Evolutionary conservation across 2,329 filamentous ascomycete genomes (phyloP).

Genomic region (Cadophora gregata): DNA sequence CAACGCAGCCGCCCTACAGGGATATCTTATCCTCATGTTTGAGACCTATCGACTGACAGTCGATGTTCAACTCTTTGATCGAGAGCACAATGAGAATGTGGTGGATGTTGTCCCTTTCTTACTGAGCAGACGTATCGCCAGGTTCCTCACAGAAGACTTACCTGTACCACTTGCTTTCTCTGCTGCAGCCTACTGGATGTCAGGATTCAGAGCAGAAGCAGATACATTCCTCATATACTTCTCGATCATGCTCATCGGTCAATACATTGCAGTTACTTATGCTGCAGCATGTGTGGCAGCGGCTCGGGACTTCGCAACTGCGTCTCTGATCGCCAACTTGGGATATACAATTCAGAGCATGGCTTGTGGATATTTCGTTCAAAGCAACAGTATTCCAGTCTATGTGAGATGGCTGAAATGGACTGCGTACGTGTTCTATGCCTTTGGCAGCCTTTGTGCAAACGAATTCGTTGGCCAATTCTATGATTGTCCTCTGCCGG

Average conservation of each 20-base stretch:
- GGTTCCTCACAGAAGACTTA: slow-evolving; percentile 73
- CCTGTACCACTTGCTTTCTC: slow-evolving; percentile 75
- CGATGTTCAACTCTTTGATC: slow-evolving; percentile 78
- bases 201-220: slow-evolving; percentile 69
- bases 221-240: slow-evolving; percentile 76
- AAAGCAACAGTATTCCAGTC: slow-evolving; percentile 73
- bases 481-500: slow-evolving; percentile 72
- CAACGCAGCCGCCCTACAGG: slow-evolving; percentile 73
- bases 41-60: slow-evolving; percentile 77
- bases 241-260: slow-evolving; percentile 68
- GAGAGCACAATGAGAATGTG: slow-evolving; percentile 75
- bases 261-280: slow-evolving; percentile 76
- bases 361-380: slow-evolving; percentile 79
- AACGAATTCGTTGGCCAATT: slow-evolving; percentile 78
- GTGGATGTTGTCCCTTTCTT: slow-evolving; percentile 73
- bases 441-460: slow-evolving; percentile 71
- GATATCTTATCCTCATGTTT: slow-evolving; percentile 77
- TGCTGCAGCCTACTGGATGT: slow-evolving; percentile 79
- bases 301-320: slow-evolving; percentile 70
- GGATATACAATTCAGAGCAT: slow-evolving; percentile 76
- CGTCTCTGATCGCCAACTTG: slow-evolving; percentile 75
- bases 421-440: slow-evolving; percentile 69
- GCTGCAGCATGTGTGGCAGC: slow-evolving; percentile 71
- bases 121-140: slow-evolving; percentile 70
- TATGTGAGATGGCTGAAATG: slow-evolving; percentile 83